phyloP scores from a whole-genome alignment of 129 eudicot genomes.

The Flaveria robusta region DNA sequence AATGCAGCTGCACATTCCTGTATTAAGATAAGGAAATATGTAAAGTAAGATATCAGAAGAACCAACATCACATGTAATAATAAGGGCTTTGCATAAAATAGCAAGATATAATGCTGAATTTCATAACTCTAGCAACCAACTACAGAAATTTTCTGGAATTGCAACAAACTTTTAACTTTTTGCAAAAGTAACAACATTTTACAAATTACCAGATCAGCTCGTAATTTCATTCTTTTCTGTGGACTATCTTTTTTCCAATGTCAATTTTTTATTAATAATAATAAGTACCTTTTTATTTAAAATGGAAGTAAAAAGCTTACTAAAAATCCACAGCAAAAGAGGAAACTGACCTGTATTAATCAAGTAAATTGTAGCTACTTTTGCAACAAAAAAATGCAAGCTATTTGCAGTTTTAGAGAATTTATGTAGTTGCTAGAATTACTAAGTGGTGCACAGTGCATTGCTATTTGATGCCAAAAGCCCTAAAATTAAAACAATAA shows the following conservation, averaged over 20 bases:
- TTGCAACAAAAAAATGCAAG: neutral
- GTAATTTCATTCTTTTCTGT: neutral
- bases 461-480: neutral
- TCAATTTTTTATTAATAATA: too few relatives aligned
- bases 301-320: neutral
- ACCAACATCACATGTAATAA: neutral
- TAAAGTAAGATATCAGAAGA: neutral
- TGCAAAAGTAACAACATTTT: neutral
- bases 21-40: slow-evolving; percentile 7
- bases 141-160: too few relatives aligned
- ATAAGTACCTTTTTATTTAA: too few relatives aligned
- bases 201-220: neutral
- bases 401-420: neutral
- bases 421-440: neutral
- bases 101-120: neutral
- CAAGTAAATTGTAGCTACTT: neutral
- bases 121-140: neutral
- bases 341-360: neutral
- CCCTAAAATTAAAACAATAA: neutral
- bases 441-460: neutral
- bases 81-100: neutral
- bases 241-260: too few relatives aligned
- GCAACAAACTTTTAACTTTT: neutral
- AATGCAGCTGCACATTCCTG: slow-evolving; percentile 94
- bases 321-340: neutral